Conservation (phyloP, 495 filamentous ascomycete genomes). For the Podospora australis region DNA sequence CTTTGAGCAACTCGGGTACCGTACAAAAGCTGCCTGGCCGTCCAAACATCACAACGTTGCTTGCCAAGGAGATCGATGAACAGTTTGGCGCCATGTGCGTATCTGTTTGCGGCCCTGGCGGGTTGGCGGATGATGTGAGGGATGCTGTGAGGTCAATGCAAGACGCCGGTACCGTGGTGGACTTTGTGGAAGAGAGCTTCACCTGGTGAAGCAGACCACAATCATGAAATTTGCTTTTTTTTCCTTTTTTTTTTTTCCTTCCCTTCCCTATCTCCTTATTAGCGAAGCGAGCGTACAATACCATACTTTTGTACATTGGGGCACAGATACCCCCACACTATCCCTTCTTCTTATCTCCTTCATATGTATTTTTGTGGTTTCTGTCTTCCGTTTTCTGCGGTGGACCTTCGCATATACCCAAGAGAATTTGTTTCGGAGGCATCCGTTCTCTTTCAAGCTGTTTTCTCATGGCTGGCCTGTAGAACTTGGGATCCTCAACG, state of each 20-base stretch:
- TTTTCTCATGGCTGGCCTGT: not conserved
- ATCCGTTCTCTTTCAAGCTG: too few relatives aligned
- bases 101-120: conserved; percentile 79
- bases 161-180: conserved; percentile 53
- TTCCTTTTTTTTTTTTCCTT: too few relatives aligned
- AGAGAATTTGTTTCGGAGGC: too few relatives aligned
- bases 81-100: conserved; percentile 88
- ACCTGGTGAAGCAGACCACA: conserved; percentile 78
- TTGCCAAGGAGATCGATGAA: conserved; percentile 68
- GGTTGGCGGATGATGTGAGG: conserved; percentile 77
- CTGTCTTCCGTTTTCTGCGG: not conserved
- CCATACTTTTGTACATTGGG: too few relatives aligned
- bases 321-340: too few relatives aligned
- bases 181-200: conserved; percentile 85
- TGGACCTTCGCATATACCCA: too few relatives aligned
- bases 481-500: too few relatives aligned
- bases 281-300: too few relatives aligned
- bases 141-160: conserved; percentile 63
- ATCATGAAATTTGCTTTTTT: too few relatives aligned
- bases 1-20: conserved; percentile 60
- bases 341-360: conserved; percentile 3
- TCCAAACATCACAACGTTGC: conserved; percentile 70
- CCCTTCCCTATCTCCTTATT: too few relatives aligned
- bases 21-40: conserved; percentile 88
- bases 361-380: not conserved